These are phyloP conservation scores for Neoascochyta sp. DNA, from an alignment of 2,329 filamentous ascomycete genomes.

Conservation along the genomic window DNA sequence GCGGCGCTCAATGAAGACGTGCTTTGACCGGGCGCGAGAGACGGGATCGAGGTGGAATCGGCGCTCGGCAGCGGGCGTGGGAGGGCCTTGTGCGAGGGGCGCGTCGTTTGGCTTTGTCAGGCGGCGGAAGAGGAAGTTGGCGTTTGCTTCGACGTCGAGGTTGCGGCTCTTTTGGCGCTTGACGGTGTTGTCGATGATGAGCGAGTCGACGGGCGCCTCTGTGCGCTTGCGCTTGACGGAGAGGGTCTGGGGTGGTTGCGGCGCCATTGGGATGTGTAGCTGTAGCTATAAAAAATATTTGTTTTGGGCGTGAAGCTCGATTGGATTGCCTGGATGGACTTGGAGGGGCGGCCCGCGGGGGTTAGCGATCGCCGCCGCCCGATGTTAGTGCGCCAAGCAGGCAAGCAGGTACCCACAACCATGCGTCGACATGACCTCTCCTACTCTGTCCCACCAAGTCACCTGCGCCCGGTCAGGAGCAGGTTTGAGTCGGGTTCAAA, in stretches of 20 bases:
- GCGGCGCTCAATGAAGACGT: slow-evolving; percentile 21
- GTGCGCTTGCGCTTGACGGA: slow-evolving; percentile 54
- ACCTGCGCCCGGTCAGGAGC: slow-evolving; percentile 17
- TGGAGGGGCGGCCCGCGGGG: no score
- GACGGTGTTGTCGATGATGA: slow-evolving; percentile 31
- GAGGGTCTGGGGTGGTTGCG: slow-evolving; percentile 27
- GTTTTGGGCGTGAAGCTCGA: no score
- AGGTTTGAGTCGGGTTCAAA: slow-evolving; percentile 4
- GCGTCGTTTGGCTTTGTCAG: slow-evolving; percentile 23
- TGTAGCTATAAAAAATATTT: no score
- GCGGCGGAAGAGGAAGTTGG: slow-evolving; percentile 16
- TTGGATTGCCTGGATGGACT: no score
- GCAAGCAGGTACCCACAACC: slow-evolving; percentile 1
- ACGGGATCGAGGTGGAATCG: slow-evolving; percentile 24
- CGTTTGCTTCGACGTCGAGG: slow-evolving; percentile 2
- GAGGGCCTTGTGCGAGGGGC: slow-evolving; percentile 6
- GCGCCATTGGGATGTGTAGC: slow-evolving; percentile 3
- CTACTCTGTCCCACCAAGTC: slow-evolving; percentile 3
- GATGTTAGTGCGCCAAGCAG: slow-evolving; percentile 4
- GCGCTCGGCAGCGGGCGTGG: slow-evolving; percentile 19
- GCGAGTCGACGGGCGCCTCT: slow-evolving; percentile 54
- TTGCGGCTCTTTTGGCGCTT: slow-evolving; percentile 25
- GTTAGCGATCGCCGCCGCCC: slow-evolving; percentile 8
- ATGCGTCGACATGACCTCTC: slow-evolving; percentile 14
- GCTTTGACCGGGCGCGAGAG: slow-evolving; percentile 12